A percentile compares a stretch with the other conserved stretches of the same genome.
phyloP scores from a whole-genome alignment of 1,284 basidiomycete species.

The Pisolithus thermaeus region DNA sequence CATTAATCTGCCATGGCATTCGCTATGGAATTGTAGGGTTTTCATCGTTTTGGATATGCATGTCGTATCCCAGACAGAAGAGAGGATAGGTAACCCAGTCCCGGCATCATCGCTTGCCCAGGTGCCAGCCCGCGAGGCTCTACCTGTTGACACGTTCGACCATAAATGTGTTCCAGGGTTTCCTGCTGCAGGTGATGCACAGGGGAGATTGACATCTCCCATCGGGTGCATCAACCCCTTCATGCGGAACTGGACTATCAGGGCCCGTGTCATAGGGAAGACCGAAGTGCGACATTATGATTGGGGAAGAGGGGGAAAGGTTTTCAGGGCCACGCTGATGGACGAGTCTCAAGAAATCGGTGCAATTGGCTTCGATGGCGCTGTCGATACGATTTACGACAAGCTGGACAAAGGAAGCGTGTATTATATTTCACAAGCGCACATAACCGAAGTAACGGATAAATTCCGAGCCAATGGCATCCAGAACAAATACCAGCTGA shows the following conservation, averaged over 20 bases:
- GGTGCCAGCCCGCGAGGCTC: slow-evolving; percentile 13
- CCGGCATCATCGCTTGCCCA: slow-evolving; percentile 19
- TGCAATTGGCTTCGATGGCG: slow-evolving; percentile 89
- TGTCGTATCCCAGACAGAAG: slow-evolving; percentile 44
- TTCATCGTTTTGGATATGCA: slow-evolving; percentile 80
- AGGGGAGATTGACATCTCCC: slow-evolving; percentile 57
- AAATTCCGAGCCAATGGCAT: slow-evolving; percentile 78
- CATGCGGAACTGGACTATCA: slow-evolving; percentile 98
- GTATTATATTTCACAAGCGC: slow-evolving; percentile 86
- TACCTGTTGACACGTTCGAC: slow-evolving; percentile 10
- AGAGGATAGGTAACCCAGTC: slow-evolving; percentile 76
- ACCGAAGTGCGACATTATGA: slow-evolving; percentile 89
- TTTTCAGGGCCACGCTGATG: slow-evolving; percentile 92
- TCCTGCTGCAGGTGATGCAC: slow-evolving; percentile 24
- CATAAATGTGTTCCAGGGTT: slow-evolving; percentile 3
- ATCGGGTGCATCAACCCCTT: slow-evolving; percentile 96
- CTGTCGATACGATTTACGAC: slow-evolving; percentile 81
- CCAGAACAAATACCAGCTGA: slow-evolving; percentile 92
- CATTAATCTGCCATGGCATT: neutral
- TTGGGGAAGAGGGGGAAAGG: slow-evolving; percentile 87
- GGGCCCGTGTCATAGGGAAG: slow-evolving; percentile 89
- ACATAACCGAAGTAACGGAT: slow-evolving; percentile 94
- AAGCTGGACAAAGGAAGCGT: slow-evolving; percentile 89
- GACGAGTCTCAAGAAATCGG: slow-evolving; percentile 94
- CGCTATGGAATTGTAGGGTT: slow-evolving; percentile 44